phyloP scores from a whole-genome alignment of 495 filamentous ascomycete genomes.

The Bathelium albidoporum region DNA sequence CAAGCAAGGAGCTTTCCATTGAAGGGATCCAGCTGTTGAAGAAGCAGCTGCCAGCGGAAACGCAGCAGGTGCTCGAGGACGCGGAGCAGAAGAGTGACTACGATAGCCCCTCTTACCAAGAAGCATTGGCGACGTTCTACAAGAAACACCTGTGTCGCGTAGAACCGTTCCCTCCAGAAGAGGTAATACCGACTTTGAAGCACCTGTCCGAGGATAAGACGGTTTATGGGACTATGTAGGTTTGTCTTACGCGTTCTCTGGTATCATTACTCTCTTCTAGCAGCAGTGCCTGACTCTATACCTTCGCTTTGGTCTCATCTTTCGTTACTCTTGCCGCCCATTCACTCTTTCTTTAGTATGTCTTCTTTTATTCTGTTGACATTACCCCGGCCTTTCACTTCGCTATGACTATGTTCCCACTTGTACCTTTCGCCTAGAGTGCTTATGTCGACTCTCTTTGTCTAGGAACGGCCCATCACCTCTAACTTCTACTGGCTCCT shows the following conservation, averaged over 20 bases:
- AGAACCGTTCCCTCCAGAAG: slow-evolving; percentile 24
- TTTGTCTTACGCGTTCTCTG: neutral
- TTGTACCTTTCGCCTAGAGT: neutral
- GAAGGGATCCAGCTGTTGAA: slow-evolving; percentile 21
- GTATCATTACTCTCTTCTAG: neutral
- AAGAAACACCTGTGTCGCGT: slow-evolving; percentile 32
- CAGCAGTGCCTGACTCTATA: neutral
- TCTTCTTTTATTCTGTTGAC: no score
- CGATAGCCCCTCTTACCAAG: slow-evolving; percentile 34
- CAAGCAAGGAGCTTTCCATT: slow-evolving; percentile 26
- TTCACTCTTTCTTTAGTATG: no score
- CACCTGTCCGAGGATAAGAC: neutral
- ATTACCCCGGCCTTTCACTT: neutral
- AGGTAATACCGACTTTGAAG: neutral
- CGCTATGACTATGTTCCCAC: neutral
- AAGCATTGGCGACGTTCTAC: slow-evolving; percentile 33
- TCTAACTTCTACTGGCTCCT: neutral
- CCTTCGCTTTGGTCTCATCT: neutral
- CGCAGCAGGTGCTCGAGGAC: slow-evolving; percentile 29
- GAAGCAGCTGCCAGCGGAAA: slow-evolving; percentile 29
- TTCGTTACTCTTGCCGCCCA: no score
- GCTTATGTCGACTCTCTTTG: neutral
- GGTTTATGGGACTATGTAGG: neutral
- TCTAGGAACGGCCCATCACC: neutral
- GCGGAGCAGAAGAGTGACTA: slow-evolving; percentile 24